Evolutionary conservation across 257 asterid species (phyloP).

Genomic region (Solanum chiquidenum): DNA sequence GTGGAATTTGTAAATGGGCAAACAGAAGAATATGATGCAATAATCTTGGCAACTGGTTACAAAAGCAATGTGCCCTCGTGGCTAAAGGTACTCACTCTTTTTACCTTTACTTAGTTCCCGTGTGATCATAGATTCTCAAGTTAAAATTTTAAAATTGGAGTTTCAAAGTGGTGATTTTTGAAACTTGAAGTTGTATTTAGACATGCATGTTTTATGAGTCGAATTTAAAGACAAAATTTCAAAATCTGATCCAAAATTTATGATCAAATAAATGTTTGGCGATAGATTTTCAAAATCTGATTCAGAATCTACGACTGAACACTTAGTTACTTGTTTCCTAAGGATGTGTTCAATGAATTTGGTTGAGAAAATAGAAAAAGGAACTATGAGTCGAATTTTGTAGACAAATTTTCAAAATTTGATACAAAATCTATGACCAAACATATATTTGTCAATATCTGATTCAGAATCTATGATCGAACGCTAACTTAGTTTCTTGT

Average conservation of each 20-base stretch:
- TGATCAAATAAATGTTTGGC: neutral
- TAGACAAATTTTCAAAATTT: no score
- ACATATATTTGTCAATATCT: neutral
- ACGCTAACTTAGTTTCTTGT: neutral
- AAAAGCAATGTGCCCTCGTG: conserved; percentile 67
- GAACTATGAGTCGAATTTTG: neutral
- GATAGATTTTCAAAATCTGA: neutral
- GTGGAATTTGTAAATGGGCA: conserved; percentile 50
- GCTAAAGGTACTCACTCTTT: conserved; percentile 32
- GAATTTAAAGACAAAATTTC: neutral
- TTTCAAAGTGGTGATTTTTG: neutral
- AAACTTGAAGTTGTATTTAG: neutral
- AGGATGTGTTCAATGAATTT: no score
- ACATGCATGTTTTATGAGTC: neutral
- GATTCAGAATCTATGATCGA: neutral
- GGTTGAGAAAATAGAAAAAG: neutral
- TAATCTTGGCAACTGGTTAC: conserved; percentile 66
- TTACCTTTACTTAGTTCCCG: neutral
- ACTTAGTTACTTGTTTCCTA: neutral
- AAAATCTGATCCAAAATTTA: neutral
- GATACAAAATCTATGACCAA: neutral
- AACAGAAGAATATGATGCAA: conserved; percentile 42
- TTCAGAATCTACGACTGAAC: neutral
- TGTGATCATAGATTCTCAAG: neutral
- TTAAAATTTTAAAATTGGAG: rapidly evolving